These are phyloP conservation scores for Rhizomucor pusillus DNA, from an alignment of 371 early-diverging fungal species.

Conservation along the genomic window DNA sequence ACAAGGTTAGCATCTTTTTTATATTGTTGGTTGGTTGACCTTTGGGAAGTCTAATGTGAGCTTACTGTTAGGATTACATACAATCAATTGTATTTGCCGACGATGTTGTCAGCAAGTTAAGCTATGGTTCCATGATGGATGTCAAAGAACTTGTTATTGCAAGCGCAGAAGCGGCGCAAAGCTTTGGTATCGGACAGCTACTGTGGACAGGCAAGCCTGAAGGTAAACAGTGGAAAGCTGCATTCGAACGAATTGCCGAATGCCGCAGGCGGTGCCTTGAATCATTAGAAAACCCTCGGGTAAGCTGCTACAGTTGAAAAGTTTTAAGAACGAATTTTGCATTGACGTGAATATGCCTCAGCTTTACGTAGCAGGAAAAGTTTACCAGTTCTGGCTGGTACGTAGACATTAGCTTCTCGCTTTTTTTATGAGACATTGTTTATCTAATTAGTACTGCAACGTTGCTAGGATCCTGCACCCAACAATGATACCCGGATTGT, in stretches of 20 bases:
- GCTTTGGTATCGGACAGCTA: slow-evolving; percentile 31
- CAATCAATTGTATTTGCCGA: slow-evolving; percentile 51
- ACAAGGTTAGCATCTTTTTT: slow-evolving; percentile 25
- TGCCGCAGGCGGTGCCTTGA: slow-evolving; percentile 33
- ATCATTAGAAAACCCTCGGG: slow-evolving; percentile 39
- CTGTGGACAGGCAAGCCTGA: slow-evolving; percentile 30
- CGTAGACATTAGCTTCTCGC: background rate
- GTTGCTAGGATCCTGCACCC: slow-evolving; percentile 37
- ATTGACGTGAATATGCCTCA: slow-evolving; percentile 6
- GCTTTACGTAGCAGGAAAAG: slow-evolving; percentile 48
- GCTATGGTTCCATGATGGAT: slow-evolving; percentile 52
- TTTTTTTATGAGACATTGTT: too few relatives aligned
- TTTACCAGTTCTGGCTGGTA: slow-evolving; percentile 53
- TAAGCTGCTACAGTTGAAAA: slow-evolving; percentile 11
- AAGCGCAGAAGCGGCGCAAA: slow-evolving; percentile 38
- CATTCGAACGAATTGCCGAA: slow-evolving; percentile 39
- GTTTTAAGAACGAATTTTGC: too few relatives aligned
- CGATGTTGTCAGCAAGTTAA: slow-evolving; percentile 48
- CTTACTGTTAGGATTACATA: slow-evolving; percentile 26
- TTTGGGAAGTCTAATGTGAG: too few relatives aligned
- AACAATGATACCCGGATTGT: slow-evolving; percentile 46
- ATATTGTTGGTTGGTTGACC: too few relatives aligned
- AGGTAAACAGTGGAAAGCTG: slow-evolving; percentile 38
- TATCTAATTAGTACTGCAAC: too few relatives aligned
- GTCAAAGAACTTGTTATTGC: slow-evolving; percentile 47